phyloP scores from a whole-genome alignment of 495 filamentous ascomycete species.

The Aspergillus cristatus region DNA sequence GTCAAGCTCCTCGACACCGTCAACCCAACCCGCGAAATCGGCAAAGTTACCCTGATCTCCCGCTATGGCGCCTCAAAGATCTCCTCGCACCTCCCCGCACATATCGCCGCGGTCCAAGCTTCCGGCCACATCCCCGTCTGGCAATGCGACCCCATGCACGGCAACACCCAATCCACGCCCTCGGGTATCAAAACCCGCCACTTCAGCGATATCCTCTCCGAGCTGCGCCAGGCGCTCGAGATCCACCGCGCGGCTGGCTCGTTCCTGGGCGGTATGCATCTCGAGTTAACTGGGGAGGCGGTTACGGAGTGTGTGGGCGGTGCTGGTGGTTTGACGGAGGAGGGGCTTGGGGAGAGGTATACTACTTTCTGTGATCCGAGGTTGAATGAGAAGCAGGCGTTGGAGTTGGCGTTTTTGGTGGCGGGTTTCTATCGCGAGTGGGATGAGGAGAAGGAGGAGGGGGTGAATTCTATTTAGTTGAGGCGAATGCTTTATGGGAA shows the following conservation, averaged over 20 bases:
- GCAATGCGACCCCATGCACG: slow-evolving; percentile 99
- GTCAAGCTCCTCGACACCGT: slow-evolving; percentile 69
- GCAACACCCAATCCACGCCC: slow-evolving; percentile 55
- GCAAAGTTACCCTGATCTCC: slow-evolving; percentile 93
- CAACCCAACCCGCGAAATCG: slow-evolving; percentile 70
- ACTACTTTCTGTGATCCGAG: slow-evolving; percentile 92
- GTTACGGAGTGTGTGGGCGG: slow-evolving; percentile 96
- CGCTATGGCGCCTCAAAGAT: slow-evolving; percentile 80
- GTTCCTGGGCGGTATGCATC: slow-evolving; percentile 86
- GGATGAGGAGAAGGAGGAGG: slow-evolving; percentile 18
- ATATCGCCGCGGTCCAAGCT: slow-evolving; percentile 76
- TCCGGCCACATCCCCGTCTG: slow-evolving; percentile 77
- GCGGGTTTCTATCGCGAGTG: slow-evolving; percentile 67
- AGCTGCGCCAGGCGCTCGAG: slow-evolving; percentile 66
- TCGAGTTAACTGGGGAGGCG: slow-evolving; percentile 90
- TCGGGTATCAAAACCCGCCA: slow-evolving; percentile 75
- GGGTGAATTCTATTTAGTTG: slow-evolving; percentile 11
- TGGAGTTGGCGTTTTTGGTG: slow-evolving; percentile 90
- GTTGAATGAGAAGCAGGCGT: slow-evolving; percentile 93
- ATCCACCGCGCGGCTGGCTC: slow-evolving; percentile 78
- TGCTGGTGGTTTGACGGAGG: slow-evolving; percentile 76
- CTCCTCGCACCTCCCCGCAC: slow-evolving; percentile 56
- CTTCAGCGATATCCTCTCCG: slow-evolving; percentile 77
- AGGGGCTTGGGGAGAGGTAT: slow-evolving; percentile 79
- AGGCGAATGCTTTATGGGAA: too few species aligned